Base-by-base conservation (phyloP, 2,329 filamentous ascomycete genomes). In the Trichoderma polysporum region DNA sequence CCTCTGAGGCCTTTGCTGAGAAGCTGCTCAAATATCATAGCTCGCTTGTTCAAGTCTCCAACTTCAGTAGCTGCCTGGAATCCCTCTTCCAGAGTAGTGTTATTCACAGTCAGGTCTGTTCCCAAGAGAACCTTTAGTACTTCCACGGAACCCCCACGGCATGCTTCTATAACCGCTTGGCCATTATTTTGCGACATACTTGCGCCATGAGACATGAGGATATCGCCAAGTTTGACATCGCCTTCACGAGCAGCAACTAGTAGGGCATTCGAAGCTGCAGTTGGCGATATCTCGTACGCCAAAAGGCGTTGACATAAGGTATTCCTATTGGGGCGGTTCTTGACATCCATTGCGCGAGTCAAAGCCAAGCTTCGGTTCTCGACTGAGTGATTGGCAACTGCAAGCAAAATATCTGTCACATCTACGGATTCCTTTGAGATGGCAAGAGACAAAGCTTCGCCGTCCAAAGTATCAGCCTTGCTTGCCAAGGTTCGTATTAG, bases 1-100 rank as follows among this genome's bases (percentile, higher is more conserved):
- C 85, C 84, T 0, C 74, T 74, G 1, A 86, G 81, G 0, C 85
- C 85, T 37, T 79, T 79, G 12, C 81, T 76, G 0, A 89, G 73
- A 1, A 89, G 77, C 2, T 84, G 73, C 60, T 82, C 78, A 52
- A 88, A 85, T 2, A 88, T 77, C 25, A 79, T 78, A 0, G 81
- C 81, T 2, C 85, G 78, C 45, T 79, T 81, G 61, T 78, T 79
- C 4, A 88, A 73, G 66, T 87, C 83, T 1, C 81, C 75, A 1
- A 87, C 78, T 61, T 85, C 82, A 0, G 83, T 86, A 0, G 85
- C 84, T 2, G 84, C 85, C 68, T 86, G 83, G 52, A 88, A 88
- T 0, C 82, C 85, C 45, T 80, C 79, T 33, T 82, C 79, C 3
- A 88, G 73, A 0, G 81, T 84, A 7, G 74, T 72, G 56, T 79